Percentiles rank a stretch among this genome's conserved stretches.
Conservation (phyloP, 306 rosid genomes). For the Begonia fuchsioides region DNA sequence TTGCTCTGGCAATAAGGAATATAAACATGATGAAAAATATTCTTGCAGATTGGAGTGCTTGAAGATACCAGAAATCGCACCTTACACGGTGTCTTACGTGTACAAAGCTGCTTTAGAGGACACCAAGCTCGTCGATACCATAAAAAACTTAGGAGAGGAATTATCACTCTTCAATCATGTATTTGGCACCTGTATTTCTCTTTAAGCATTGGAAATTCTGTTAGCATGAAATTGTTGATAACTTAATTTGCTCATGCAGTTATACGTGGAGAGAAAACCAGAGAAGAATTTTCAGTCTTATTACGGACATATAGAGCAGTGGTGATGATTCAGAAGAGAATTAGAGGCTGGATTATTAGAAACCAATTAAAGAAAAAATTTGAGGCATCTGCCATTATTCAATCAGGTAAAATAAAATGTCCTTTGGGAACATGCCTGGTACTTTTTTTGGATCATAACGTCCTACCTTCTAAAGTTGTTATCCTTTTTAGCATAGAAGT, state of each 20-base stretch:
- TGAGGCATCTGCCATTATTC: conserved; percentile 58
- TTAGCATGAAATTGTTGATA: too few species aligned
- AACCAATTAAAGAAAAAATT: conserved; percentile 28
- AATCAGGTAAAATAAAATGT: conserved; percentile 38
- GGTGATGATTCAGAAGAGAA: conserved; percentile 46
- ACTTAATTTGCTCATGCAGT: conserved; percentile 35
- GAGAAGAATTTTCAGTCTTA: conserved; percentile 47
- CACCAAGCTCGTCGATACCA: conserved; percentile 59
- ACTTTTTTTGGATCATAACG: too few species aligned
- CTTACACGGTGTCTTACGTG: conserved; percentile 74
- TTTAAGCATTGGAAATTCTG: not conserved
- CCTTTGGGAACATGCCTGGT: too few species aligned
- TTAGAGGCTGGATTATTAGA: conserved; percentile 36
- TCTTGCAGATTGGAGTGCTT: conserved; percentile 80
- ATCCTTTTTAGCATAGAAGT: too few species aligned
- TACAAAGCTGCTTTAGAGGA: conserved; percentile 97
- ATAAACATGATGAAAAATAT: not conserved
- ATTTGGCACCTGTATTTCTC: conserved; percentile 10
- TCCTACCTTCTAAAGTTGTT: too few species aligned
- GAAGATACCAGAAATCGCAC: conserved; percentile 97
- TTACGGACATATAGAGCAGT: conserved; percentile 69
- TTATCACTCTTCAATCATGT: conserved; percentile 79
- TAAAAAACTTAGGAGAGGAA: conserved; percentile 56
- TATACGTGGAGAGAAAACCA: conserved; percentile 57
- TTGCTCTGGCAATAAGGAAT: not conserved